Conservation (phyloP, 345 rosid genomes). For the Salix purpurea region DNA sequence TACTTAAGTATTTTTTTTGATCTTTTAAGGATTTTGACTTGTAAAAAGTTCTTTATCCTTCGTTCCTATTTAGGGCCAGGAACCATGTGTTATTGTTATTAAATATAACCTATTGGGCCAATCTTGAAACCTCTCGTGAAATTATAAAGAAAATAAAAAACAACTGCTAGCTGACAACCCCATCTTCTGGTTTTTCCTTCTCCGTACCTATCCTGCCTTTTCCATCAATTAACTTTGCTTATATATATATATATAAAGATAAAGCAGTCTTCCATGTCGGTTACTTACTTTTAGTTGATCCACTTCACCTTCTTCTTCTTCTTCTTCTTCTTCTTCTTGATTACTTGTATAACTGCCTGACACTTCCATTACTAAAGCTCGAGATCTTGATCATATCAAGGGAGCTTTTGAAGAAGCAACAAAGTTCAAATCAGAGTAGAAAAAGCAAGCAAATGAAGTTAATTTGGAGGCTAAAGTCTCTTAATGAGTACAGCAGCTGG, state of each 20-base stretch:
- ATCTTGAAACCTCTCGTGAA: too few species aligned
- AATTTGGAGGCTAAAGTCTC: conserved; percentile 32
- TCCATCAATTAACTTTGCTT: not conserved
- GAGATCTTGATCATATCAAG: conserved; percentile 1
- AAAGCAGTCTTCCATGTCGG: conserved; percentile 4
- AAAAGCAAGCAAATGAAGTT: conserved; percentile 43
- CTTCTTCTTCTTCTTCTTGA: not conserved
- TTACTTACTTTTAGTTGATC: not conserved
- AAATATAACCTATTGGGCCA: too few species aligned
- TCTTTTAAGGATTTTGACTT: too few species aligned
- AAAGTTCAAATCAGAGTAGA: not conserved
- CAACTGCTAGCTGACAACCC: not conserved
- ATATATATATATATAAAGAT: not conserved
- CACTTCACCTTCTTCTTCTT: not conserved
- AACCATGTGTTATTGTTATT: too few species aligned
- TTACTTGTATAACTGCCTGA: not conserved
- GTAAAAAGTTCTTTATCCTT: too few species aligned
- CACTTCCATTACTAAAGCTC: not conserved
- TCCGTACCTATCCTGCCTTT: not conserved
- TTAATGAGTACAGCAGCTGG: conserved; percentile 43
- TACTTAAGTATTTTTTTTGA: too few species aligned
- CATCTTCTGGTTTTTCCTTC: not conserved
- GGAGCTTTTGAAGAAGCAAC: not conserved
- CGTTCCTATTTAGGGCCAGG: too few species aligned
- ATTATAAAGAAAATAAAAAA: not conserved